Evolutionary conservation across 2,329 filamentous ascomycete genomes (phyloP), one percentile per base, ranked within the genome.

Genomic region (Curvularia spicifera): DNA sequence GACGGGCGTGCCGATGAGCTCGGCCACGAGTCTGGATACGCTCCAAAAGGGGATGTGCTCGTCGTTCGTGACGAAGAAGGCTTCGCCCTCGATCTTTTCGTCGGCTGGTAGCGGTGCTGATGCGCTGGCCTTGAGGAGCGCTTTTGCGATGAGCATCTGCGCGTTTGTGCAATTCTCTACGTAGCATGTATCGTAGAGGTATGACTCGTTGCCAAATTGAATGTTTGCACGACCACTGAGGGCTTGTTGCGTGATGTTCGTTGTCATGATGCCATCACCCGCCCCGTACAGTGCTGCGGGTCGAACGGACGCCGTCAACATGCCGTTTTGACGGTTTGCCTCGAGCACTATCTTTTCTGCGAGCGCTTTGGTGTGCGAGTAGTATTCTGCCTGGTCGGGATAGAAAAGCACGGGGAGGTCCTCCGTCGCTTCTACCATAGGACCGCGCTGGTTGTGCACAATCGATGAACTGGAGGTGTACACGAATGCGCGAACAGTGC

Each of bases 391-490:
- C n/a, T 46, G 43, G n/a, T 20, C 43, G 10, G 43, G 43, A 20
- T 28, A 31, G 26, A 46, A 46, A n/a, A 46, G 43, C 4, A 46
- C 43, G 4, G 43, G 43, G 15, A 31, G 26, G n/a, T 18, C 28
- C n/a, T 46, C 43, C 3, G 43, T 46, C n/a, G 43, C 43, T 46
- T 46, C 43, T 0, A 46, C 10, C 43, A 46, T 29, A 4, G 43
- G 43, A 7, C 31, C 24, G 26, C 28, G 43, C 43, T 46, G 43
- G n/a, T 46, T 22, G 43, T 46, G 43, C 15, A 46, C 43, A 31
- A 55, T 13, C 2, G 57, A 60, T 3, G 63, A 60, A 15, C 51
- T 53, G 13, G 57, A 61, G 18, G 79, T 81, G 62, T 80, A 80
- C 22, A 82, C 75, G 57, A 83, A 80, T 20, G 52, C 52, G 22